phyloP scores from a whole-genome alignment of 2,329 filamentous ascomycete species.

The Aspergillus clavatus region DNA sequence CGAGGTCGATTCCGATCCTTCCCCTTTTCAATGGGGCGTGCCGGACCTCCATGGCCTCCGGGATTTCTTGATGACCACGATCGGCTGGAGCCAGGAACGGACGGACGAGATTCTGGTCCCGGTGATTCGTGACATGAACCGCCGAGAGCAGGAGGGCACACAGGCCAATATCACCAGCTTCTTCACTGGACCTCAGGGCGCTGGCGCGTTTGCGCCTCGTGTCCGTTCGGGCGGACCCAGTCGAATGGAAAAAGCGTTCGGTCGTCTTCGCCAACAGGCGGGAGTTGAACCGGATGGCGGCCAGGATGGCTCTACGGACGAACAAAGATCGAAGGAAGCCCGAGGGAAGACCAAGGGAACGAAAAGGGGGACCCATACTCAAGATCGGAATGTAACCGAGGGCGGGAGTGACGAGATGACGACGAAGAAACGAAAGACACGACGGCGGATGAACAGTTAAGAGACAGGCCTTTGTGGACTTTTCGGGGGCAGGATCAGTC shows the following conservation, averaged over 20 bases:
- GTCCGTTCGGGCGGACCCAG: constrained; percentile 59
- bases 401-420: constrained; percentile 10
- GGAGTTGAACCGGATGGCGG: constrained; percentile 17
- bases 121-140: constrained; percentile 93
- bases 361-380: constrained; percentile 12
- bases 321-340: background rate
- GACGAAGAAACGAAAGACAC: constrained; percentile 25
- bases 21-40: constrained; percentile 90
- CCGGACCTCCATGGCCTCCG: constrained; percentile 84
- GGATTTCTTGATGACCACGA: constrained; percentile 80
- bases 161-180: constrained; percentile 95
- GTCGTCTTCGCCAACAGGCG: constrained; percentile 58
- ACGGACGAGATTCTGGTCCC: constrained; percentile 95
- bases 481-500: too few species aligned
- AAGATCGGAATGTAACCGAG: background rate
- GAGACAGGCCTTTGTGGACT: background rate
- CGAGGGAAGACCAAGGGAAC: constrained; percentile 12
- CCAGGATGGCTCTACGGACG: constrained; percentile 5
- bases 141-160: constrained; percentile 78
- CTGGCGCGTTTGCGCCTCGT: constrained; percentile 65
- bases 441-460: constrained; percentile 5
- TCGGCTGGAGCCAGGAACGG: constrained; percentile 86
- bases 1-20: constrained; percentile 73
- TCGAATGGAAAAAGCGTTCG: constrained; percentile 71
- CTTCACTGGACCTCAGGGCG: constrained; percentile 63